These are phyloP conservation scores for Didymella arachidicola DNA, from an alignment of 2,329 filamentous ascomycete species.

Conservation along the genomic window DNA sequence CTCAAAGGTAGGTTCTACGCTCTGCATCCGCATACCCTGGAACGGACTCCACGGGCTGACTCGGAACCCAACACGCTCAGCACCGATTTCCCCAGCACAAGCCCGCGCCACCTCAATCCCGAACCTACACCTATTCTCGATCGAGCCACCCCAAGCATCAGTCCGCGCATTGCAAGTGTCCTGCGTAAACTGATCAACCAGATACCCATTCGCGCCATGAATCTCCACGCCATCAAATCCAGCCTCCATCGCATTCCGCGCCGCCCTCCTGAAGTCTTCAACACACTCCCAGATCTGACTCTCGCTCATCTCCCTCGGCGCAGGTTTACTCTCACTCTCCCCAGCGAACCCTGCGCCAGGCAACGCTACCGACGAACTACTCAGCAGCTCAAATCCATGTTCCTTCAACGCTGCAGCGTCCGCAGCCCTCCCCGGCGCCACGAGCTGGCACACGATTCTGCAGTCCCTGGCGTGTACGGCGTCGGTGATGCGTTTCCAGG, in stretches of 20 bases:
- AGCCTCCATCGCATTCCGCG: slow-evolving; percentile 55
- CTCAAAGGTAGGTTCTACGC: slow-evolving; percentile 69
- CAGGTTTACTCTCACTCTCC: slow-evolving; percentile 3
- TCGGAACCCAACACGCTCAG: slow-evolving; percentile 64
- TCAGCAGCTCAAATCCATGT: slow-evolving; percentile 42
- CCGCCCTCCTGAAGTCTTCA: slow-evolving; percentile 50
- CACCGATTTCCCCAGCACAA: slow-evolving; percentile 60
- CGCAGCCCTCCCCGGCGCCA: slow-evolving; percentile 65
- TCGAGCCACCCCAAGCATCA: slow-evolving; percentile 56
- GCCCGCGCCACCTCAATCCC: slow-evolving; percentile 61
- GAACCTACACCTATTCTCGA: slow-evolving; percentile 61
- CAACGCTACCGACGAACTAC: slow-evolving; percentile 40
- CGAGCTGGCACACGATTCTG: slow-evolving; percentile 68
- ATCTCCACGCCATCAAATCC: slow-evolving; percentile 68
- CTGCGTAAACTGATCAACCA: slow-evolving; percentile 71
- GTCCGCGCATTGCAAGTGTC: slow-evolving; percentile 62
- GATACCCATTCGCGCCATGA: slow-evolving; percentile 68
- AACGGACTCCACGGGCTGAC: slow-evolving; percentile 68
- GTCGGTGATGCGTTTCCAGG: slow-evolving; percentile 67
- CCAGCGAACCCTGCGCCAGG: slow-evolving; percentile 54
- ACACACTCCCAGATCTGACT: slow-evolving; percentile 49
- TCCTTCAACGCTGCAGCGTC: slow-evolving; percentile 41
- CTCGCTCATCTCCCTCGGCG: slow-evolving; percentile 40
- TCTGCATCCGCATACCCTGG: slow-evolving; percentile 68
- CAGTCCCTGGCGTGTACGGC: slow-evolving; percentile 68